Evolutionary conservation across 2,329 filamentous ascomycete species (phyloP), one percentile per base, ranked within the genome.

Genomic region (Paecilomyces fulvus): DNA sequence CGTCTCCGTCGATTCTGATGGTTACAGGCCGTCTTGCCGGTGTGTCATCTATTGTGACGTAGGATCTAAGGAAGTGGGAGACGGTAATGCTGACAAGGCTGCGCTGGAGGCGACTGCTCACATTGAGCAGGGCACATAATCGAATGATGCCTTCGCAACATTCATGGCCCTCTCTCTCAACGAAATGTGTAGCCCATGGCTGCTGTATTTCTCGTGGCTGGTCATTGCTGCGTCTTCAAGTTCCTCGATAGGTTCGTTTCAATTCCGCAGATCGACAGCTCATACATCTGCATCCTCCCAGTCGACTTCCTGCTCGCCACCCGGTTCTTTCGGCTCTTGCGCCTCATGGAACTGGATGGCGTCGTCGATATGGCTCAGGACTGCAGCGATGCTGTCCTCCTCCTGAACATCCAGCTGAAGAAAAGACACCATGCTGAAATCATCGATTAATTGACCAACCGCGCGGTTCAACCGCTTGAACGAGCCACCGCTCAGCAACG

Each of bases 391-490:
- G 67, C 92, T 97, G 65, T 97, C 91, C 75, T 97, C 92, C 65
- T 95, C 86, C 62, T 94, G 88, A 28, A 87, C 88, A 68, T 97
- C 89, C 49, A 97, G 79, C 75, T 92, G 90, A 56, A 96, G 79
- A 70, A 96, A 99, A 51, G 89, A 95, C 11, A 99, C 90, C 90
- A 99, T 95, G 76, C 91, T 95, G 75, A 96, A 99, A 73, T 90
- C 94, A 72, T 97, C 94, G 62, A 99, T 96, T 61, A 99, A 77
- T 54, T 89, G 84, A 0, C 89, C 94, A 4, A 99, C 92, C 0
- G 92, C 92, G 59, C 84, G 83, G 70, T 96, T 96, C 62, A 97
- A 77, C 64, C 84, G 82, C 59, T 89, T 83, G 73, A 96, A 97
- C 17, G 89, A 89, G 0, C 83, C 80, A 2, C 92, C 92, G 53